phyloP scores from a whole-genome alignment of 495 filamentous ascomycete species.

The Articulospora tetracladia region DNA sequence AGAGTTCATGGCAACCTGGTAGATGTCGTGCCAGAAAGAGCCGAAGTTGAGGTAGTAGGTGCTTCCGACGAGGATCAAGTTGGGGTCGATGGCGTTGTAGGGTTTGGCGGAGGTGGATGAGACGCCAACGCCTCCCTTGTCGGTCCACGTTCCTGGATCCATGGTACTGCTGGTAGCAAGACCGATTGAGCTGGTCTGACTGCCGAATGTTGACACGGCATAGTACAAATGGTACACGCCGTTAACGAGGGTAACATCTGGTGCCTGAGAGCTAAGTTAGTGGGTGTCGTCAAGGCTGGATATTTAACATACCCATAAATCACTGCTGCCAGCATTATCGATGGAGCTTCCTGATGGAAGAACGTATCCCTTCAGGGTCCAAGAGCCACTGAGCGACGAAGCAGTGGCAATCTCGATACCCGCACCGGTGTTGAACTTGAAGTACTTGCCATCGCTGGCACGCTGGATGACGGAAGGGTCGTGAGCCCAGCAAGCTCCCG shows the following conservation, averaged over 20 bases:
- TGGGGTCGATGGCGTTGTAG: constrained; percentile 72
- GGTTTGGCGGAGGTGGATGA: constrained; percentile 37
- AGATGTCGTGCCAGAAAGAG: constrained; percentile 66
- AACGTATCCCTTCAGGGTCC: constrained; percentile 54
- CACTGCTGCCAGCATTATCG: constrained; percentile 44
- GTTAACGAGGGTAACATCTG: constrained; percentile 55
- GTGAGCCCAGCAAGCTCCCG: constrained; percentile 57
- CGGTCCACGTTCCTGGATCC: constrained; percentile 56
- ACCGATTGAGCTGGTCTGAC: constrained; percentile 60
- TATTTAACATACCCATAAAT: constrained; percentile 51
- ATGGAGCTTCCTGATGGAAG: constrained; percentile 57
- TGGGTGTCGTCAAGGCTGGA: background rate
- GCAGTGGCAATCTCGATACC: constrained; percentile 57
- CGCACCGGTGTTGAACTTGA: constrained; percentile 64
- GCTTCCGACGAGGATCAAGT: constrained; percentile 45
- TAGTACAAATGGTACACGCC: constrained; percentile 70
- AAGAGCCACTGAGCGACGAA: constrained; percentile 56
- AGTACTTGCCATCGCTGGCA: constrained; percentile 62
- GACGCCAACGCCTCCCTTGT: constrained; percentile 49
- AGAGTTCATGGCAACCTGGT: constrained; percentile 51
- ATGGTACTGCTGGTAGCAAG: constrained; percentile 62
- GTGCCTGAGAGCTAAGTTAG: constrained; percentile 45
- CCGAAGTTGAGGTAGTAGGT: constrained; percentile 60
- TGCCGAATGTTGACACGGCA: constrained; percentile 60
- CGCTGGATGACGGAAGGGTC: constrained; percentile 64